Percentiles rank a stretch among this genome's conserved stretches.
phyloP scores from a whole-genome alignment of 2,329 filamentous ascomycete species.

The Microascus cirrosus region DNA sequence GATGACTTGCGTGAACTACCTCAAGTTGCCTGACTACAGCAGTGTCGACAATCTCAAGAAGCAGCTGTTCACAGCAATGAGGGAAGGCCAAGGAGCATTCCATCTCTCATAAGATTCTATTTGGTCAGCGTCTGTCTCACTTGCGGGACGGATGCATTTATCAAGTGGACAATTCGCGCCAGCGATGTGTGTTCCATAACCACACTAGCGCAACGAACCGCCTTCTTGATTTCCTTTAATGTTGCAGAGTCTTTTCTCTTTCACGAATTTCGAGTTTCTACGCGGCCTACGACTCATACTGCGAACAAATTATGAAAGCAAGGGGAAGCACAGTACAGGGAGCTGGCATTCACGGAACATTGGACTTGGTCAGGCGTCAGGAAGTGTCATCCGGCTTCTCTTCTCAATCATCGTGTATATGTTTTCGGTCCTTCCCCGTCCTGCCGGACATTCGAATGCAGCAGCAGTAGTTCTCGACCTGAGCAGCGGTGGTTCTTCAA shows the following conservation, averaged over 20 bases:
- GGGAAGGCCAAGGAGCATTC: conserved; percentile 94
- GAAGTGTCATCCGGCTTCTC: background rate
- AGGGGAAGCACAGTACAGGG: conserved; percentile 2
- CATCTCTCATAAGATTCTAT: conserved; percentile 60
- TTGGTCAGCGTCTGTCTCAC: background rate
- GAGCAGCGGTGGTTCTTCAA: background rate
- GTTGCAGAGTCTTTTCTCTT: background rate
- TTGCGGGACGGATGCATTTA: background rate
- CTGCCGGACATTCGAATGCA: background rate
- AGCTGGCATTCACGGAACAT: conserved; percentile 3
- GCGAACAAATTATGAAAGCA: background rate
- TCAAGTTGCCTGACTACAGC: conserved; percentile 94
- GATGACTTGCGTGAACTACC: conserved; percentile 99
- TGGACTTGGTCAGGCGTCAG: conserved; percentile 2
- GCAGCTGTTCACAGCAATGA: conserved; percentile 75
- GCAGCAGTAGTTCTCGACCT: background rate
- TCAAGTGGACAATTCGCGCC: background rate
- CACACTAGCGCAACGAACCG: too few species aligned
- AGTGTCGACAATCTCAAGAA: conserved; percentile 63
- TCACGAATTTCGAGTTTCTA: conserved; percentile 2
- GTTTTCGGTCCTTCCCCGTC: background rate
- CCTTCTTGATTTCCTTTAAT: background rate
- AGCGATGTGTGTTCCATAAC: background rate
- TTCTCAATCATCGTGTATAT: background rate
- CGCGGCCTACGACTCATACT: conserved; percentile 2